These are phyloP conservation scores for Wickerhamiella vanderwaltii DNA, from an alignment of 805 yeast genomes.

Conservation along the genomic window DNA sequence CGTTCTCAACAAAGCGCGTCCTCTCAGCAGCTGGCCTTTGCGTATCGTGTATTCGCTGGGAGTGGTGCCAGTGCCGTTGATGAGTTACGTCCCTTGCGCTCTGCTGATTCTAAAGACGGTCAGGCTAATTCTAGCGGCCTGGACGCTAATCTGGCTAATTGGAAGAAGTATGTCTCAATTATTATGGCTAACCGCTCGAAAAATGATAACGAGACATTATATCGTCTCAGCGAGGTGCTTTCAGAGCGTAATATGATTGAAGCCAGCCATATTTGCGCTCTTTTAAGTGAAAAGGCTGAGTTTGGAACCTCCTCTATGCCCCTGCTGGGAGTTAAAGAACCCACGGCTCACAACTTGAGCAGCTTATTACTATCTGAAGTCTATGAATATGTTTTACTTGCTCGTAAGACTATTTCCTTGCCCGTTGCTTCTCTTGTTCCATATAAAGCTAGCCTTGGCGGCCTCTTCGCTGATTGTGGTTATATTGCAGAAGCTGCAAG, in stretches of 20 bases:
- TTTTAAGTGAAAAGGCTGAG: slow-evolving; percentile 24
- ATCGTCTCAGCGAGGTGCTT: slow-evolving; percentile 30
- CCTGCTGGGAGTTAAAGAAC: slow-evolving; percentile 14
- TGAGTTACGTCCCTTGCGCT: slow-evolving; percentile 32
- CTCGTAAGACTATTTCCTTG: slow-evolving; percentile 12
- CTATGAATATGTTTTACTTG: slow-evolving; percentile 44
- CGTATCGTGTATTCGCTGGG: slow-evolving; percentile 56
- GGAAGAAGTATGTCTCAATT: slow-evolving; percentile 26
- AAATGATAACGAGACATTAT: slow-evolving; percentile 24
- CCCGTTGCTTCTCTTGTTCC: slow-evolving; percentile 43
- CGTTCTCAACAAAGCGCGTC: slow-evolving; percentile 29
- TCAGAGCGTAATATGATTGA: slow-evolving; percentile 28
- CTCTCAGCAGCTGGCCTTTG: slow-evolving; percentile 36
- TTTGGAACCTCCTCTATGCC: slow-evolving; percentile 21
- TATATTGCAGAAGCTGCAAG: slow-evolving; percentile 21
- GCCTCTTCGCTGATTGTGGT: slow-evolving; percentile 57
- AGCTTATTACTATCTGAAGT: slow-evolving; percentile 50
- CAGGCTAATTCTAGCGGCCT: neutral
- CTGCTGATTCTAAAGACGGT: slow-evolving; percentile 3
- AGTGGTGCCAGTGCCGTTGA: slow-evolving; percentile 42
- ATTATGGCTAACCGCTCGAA: slow-evolving; percentile 25
- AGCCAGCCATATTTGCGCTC: slow-evolving; percentile 31
- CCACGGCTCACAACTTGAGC: slow-evolving; percentile 37
- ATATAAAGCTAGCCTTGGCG: slow-evolving; percentile 56
- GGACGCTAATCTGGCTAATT: slow-evolving; percentile 19